Conservation (phyloP, 148 eudicot species). For the Nyssa sinensis region DNA sequence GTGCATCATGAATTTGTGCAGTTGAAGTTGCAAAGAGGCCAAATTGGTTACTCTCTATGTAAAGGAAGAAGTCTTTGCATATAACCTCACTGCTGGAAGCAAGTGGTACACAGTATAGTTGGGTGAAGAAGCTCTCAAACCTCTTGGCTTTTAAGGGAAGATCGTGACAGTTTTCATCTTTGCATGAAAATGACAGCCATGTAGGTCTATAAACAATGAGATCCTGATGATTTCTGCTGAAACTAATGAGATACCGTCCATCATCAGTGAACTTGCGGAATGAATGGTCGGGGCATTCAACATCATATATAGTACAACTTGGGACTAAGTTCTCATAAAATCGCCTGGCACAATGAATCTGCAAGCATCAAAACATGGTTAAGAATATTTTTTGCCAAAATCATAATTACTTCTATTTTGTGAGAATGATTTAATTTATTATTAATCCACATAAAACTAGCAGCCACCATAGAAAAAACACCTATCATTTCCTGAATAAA, state of each 20-base stretch:
- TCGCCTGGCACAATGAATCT: slow-evolving; percentile 70
- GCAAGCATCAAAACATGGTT: slow-evolving; percentile 28
- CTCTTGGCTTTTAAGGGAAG: slow-evolving; percentile 67
- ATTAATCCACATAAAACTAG: neutral
- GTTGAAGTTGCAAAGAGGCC: slow-evolving; percentile 97
- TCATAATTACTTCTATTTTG: neutral
- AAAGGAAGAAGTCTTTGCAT: slow-evolving; percentile 94
- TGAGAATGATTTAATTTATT: neutral
- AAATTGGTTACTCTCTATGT: slow-evolving; percentile 61
- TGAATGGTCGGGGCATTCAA: slow-evolving; percentile 85
- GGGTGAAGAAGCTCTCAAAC: slow-evolving; percentile 88
- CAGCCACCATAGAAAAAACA: too few species aligned
- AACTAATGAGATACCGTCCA: slow-evolving; percentile 80
- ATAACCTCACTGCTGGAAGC: slow-evolving; percentile 80
- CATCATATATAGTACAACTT: slow-evolving; percentile 72
- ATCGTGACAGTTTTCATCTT: slow-evolving; percentile 59
- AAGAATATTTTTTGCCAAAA: neutral
- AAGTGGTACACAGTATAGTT: slow-evolving; percentile 62
- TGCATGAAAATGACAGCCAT: slow-evolving; percentile 84
- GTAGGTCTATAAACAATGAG: slow-evolving; percentile 80
- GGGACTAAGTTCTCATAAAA: slow-evolving; percentile 98
- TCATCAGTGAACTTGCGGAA: slow-evolving; percentile 97
- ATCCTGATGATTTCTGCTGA: slow-evolving; percentile 87
- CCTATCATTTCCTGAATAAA: too few species aligned
- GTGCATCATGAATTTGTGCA: slow-evolving; percentile 80